Percentiles rank a stretch among this genome's conserved stretches.
phyloP scores from a whole-genome alignment of 306 rosid genomes.

The Prunus mongolica region DNA sequence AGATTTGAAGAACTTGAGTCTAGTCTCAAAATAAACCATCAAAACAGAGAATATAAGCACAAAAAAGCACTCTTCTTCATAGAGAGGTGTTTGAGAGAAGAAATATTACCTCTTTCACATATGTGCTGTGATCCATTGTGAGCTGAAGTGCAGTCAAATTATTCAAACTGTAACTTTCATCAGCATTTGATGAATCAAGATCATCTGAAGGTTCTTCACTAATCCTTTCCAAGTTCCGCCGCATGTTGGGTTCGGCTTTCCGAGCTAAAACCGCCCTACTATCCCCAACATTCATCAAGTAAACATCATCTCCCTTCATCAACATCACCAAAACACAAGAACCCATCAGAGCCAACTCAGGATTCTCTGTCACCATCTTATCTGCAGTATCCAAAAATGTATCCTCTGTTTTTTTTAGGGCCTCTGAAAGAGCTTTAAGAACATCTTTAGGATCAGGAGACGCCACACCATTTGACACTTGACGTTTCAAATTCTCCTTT shows the following conservation, averaged over 20 bases:
- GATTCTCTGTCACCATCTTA: slow-evolving; percentile 43
- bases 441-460: slow-evolving; percentile 39
- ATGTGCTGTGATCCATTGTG: slow-evolving; percentile 67
- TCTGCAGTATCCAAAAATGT: slow-evolving; percentile 46
- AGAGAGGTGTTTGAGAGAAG: neutral
- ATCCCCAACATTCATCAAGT: slow-evolving; percentile 88
- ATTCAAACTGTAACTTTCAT: slow-evolving; percentile 13
- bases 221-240: slow-evolving; percentile 25
- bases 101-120: slow-evolving; percentile 50
- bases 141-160: slow-evolving; percentile 50
- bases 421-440: slow-evolving; percentile 55
- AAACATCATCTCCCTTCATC: slow-evolving; percentile 80
- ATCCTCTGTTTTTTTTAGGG: slow-evolving; percentile 57
- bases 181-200: slow-evolving; percentile 19
- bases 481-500: slow-evolving; percentile 1
- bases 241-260: slow-evolving; percentile 16
- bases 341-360: slow-evolving; percentile 85
- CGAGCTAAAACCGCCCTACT: slow-evolving; percentile 67
- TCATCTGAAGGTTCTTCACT: slow-evolving; percentile 27
- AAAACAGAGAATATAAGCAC: neutral
- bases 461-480: slow-evolving; percentile 13
- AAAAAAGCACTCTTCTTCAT: neutral
- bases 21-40: neutral
- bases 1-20: neutral
- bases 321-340: slow-evolving; percentile 90